Evolutionary conservation across 129 eudicot species (phyloP), one percentile per base, ranked within the genome.

Genomic region (Artemisia tridentata): DNA sequence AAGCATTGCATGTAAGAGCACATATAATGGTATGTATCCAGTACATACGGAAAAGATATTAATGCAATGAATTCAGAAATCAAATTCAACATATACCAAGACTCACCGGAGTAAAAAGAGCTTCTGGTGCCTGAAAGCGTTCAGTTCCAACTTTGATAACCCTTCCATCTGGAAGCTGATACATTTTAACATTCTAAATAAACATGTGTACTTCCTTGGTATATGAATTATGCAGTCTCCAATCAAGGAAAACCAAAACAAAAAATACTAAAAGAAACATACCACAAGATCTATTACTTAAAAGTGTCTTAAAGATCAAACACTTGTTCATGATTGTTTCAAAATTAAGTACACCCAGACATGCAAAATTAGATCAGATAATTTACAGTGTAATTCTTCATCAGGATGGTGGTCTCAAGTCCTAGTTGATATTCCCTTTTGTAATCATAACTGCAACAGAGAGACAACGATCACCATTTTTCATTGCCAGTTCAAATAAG

Each of bases 121-220:
- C 99, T 75, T 93, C 99, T 52, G 99, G 96, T 65, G 99, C 99
- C 82, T 93, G 99, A 78, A 93, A 93, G 43, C 97, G 75, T 65
- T 93, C 99, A 27, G 96, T 93, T 52, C 97, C 99, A 79, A 93
- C 99, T 84, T 93, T 93, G 47, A 93, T 82, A 63, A 93, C 87
- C 76, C 99, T 87, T 84, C 99, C 99, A 87, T 93, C 99, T 69
- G 99, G 99, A 72, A 93, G 82, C 99, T 93, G 84, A 67, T 41
- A 43, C 54, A 57, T 65, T 70, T 64, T 48, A 62, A 50, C 19
- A 63, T 53, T 25, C 46, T 48, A 61, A 74, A 65, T 73, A 63
- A 63, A 70, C 14, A 4, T 11, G 11, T n/a, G 11, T 46, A 31
- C 11, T 38, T 38, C 11, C 45, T 38, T 38, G 45, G 8, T 38